A percentile compares a stretch with the other conserved stretches of the same genome.
Evolutionary conservation across 2,329 filamentous ascomycete species (phyloP).

Genomic region (Botryosphaeria agaves): DNA sequence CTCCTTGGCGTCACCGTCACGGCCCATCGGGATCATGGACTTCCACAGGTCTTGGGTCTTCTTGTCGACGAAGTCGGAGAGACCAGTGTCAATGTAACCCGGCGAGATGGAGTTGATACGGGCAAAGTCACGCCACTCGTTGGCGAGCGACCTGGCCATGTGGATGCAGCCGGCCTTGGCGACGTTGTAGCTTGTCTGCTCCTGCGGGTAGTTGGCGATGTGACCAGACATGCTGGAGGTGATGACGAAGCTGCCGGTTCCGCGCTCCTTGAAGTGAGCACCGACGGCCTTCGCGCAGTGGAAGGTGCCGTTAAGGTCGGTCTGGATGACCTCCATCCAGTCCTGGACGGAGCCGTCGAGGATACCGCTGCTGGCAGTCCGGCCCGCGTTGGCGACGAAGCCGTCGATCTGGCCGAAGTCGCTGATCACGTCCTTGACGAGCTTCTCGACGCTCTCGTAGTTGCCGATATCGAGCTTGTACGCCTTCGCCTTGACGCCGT

Average conservation of each 20-base stretch:
- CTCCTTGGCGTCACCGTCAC: conserved; percentile 47
- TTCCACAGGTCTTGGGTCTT: conserved; percentile 40
- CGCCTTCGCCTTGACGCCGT: conserved; percentile 48
- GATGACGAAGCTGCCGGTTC: conserved; percentile 47
- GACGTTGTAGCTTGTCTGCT: conserved; percentile 48
- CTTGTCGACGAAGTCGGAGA: conserved; percentile 46
- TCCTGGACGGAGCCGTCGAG: conserved; percentile 54
- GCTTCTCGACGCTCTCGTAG: conserved; percentile 37
- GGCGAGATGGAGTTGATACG: conserved; percentile 52
- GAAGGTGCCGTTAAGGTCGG: conserved; percentile 73
- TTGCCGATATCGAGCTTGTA: conserved; percentile 47
- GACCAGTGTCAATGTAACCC: conserved; percentile 50
- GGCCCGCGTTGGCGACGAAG: conserved; percentile 54
- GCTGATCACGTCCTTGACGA: conserved; percentile 40
- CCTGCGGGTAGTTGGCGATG: conserved; percentile 69
- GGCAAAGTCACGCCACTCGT: conserved; percentile 53
- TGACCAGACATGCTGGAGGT: conserved; percentile 62
- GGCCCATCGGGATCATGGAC: conserved; percentile 41
- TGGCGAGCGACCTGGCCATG: conserved; percentile 44
- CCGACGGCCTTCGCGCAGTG: conserved; percentile 83
- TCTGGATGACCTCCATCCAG: conserved; percentile 60
- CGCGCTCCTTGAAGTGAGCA: conserved; percentile 52
- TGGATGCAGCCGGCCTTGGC: conserved; percentile 52
- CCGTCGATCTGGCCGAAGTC: conserved; percentile 57
- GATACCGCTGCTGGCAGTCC: conserved; percentile 50